Conservation (phyloP, 202 grass and related monocot species). For the Carex arenaria region DNA sequence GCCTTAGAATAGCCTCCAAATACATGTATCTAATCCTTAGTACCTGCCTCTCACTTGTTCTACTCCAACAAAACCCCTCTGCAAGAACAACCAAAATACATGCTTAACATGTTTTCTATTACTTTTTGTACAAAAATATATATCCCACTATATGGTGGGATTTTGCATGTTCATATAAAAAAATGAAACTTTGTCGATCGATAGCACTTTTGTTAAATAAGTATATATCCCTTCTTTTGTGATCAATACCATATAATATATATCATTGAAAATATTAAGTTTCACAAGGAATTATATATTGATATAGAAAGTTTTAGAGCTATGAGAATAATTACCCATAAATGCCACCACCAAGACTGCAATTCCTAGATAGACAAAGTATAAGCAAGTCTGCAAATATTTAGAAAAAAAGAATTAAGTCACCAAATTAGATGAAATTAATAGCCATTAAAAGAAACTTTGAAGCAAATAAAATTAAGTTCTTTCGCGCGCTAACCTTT, state of each 20-base stretch:
- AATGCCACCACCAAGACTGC: constrained; percentile 83
- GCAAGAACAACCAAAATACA: constrained; percentile 14
- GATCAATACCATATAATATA: not conserved
- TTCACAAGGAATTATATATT: not conserved
- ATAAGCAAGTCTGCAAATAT: constrained; percentile 72
- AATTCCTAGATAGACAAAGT: constrained; percentile 85
- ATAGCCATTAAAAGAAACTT: not conserved
- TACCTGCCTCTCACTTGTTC: constrained; percentile 99
- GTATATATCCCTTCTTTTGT: not conserved
- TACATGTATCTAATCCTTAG: constrained; percentile 83
- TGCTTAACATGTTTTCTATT: not conserved
- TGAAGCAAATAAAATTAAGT: not conserved
- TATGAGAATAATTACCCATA: constrained; percentile 63
- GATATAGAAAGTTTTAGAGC: not conserved
- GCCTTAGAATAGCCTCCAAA: constrained; percentile 83
- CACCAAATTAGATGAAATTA: not conserved
- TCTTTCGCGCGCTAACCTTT: constrained; percentile 46
- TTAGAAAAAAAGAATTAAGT: not conserved
- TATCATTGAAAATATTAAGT: not conserved
- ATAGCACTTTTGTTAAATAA: not conserved
- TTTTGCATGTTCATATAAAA: not conserved
- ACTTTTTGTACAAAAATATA: constrained; percentile 1
- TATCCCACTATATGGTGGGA: not conserved
- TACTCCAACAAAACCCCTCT: constrained; percentile 99
- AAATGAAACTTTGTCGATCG: not conserved